Evolutionary conservation across 2,329 filamentous ascomycete species (phyloP).

Genomic region (Paraphaeosphaeria minitans): DNA sequence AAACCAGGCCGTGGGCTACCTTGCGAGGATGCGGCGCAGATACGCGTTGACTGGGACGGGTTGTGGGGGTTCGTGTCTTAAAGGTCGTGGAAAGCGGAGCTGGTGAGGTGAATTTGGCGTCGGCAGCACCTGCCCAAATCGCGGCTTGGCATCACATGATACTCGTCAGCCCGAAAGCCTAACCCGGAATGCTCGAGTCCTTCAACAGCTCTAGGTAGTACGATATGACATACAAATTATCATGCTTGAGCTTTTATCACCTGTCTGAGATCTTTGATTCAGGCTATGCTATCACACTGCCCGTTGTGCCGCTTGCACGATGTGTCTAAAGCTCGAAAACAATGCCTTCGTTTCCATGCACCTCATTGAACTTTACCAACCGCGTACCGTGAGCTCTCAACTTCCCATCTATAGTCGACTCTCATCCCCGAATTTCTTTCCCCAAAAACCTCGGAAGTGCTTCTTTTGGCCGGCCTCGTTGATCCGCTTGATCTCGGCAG

Average conservation of each 20-base stretch:
- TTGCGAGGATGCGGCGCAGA: background rate
- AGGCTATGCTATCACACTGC: too few species aligned
- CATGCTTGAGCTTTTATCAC: background rate
- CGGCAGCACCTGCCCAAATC: background rate
- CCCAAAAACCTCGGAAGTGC: constrained; percentile 67
- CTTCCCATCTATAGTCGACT: constrained; percentile 52
- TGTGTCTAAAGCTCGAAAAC: too few species aligned
- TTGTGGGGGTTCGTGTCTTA: background rate
- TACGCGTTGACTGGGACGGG: background rate
- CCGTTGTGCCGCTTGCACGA: too few species aligned
- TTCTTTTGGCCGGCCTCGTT: constrained; percentile 62
- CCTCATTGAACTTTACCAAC: background rate
- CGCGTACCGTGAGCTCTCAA: background rate
- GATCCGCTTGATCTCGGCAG: constrained; percentile 58
- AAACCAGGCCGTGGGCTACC: background rate
- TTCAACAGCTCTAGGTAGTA: background rate
- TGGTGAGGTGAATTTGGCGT: constrained; percentile 5
- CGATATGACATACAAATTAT: background rate
- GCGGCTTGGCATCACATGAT: constrained; percentile 5
- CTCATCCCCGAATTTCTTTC: constrained; percentile 56
- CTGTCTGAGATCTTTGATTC: too few species aligned
- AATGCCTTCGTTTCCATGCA: too few species aligned
- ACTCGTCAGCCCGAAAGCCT: background rate
- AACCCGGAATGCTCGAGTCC: background rate
- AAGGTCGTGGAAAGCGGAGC: background rate